Evolutionary conservation across 106 monocot species (phyloP).

Genomic region (Xerophyta viscosa): DNA sequence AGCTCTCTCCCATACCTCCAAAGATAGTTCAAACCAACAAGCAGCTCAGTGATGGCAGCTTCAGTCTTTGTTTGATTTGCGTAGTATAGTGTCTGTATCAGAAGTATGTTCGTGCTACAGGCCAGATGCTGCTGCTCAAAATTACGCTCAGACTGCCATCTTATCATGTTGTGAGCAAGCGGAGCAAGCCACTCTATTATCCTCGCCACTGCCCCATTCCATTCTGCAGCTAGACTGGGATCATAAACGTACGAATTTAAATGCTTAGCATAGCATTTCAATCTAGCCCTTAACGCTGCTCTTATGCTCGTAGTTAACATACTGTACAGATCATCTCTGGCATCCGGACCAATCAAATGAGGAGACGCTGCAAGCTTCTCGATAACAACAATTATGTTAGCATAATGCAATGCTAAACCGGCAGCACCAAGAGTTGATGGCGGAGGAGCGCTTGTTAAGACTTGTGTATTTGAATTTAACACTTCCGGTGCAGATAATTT

Average conservation of each 20-base stretch:
- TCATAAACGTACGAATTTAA: constrained; percentile 24
- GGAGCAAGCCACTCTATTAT: constrained; percentile 73
- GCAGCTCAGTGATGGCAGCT: constrained; percentile 61
- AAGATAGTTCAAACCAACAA: constrained; percentile 56
- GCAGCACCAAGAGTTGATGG: constrained; percentile 57
- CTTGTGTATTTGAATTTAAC: constrained; percentile 1
- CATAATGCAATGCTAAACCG: constrained; percentile 64
- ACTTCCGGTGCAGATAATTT: neutral
- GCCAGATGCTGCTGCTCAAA: constrained; percentile 54
- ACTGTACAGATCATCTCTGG: constrained; percentile 60
- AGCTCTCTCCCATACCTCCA: constrained; percentile 45
- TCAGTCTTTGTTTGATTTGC: constrained; percentile 66
- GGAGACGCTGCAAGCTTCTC: constrained; percentile 60
- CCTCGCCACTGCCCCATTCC: constrained; percentile 40
- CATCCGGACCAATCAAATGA: constrained; percentile 42
- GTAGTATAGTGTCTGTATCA: constrained; percentile 73
- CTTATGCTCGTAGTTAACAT: constrained; percentile 64
- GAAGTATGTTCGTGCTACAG: constrained; percentile 36
- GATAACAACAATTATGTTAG: constrained; percentile 63
- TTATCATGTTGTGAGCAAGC: constrained; percentile 71
- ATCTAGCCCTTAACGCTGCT: constrained; percentile 32
- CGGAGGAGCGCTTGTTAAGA: constrained; percentile 16
- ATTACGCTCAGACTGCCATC: constrained; percentile 73
- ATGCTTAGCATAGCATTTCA: constrained; percentile 29
- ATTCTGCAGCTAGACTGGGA: constrained; percentile 45